A percentile compares a stretch with the other conserved stretches of the same genome.
Evolutionary conservation across 768 basidiomycete genomes (phyloP).

Genomic region (Cystobasidiopsis lactophilus): DNA sequence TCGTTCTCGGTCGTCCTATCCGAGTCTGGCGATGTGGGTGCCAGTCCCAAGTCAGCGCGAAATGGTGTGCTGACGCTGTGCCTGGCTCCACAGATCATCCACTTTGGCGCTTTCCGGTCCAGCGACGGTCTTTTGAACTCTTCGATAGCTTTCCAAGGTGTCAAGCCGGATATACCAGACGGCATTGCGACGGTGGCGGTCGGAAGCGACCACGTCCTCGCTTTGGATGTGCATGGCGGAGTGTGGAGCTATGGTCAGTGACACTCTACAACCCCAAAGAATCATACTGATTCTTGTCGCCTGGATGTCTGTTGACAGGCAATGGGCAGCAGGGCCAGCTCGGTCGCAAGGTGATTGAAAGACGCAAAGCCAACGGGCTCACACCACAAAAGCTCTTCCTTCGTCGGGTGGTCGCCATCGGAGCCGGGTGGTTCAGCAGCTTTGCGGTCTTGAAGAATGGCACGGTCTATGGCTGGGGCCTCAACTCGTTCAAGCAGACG

Average conservation of each 20-base stretch:
- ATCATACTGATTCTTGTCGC: slow-evolving; percentile 61
- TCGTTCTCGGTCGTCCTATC: slow-evolving; percentile 69
- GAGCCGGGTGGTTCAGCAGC: slow-evolving; percentile 63
- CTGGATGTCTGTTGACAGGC: slow-evolving; percentile 53
- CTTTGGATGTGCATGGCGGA: slow-evolving; percentile 35
- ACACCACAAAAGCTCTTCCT: slow-evolving; percentile 66
- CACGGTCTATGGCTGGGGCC: slow-evolving; percentile 78
- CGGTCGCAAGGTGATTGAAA: slow-evolving; percentile 32
- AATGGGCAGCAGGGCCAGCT: slow-evolving; percentile 79
- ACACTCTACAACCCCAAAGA: neutral
- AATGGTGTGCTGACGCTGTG: slow-evolving; percentile 5
- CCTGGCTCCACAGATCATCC: neutral
- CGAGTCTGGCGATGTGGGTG: slow-evolving; percentile 53
- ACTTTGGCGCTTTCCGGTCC: neutral
- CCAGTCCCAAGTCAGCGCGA: slow-evolving; percentile 79
- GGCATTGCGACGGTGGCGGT: slow-evolving; percentile 33
- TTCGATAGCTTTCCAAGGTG: neutral
- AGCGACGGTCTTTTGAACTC: neutral
- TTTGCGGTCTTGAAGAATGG: slow-evolving; percentile 73
- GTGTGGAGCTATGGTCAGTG: neutral
- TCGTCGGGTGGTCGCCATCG: slow-evolving; percentile 47
- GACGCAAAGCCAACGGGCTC: slow-evolving; percentile 33
- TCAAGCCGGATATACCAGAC: neutral
- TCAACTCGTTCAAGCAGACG: slow-evolving; percentile 58
- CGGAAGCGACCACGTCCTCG: slow-evolving; percentile 72